Percentiles rank a stretch among this genome's conserved stretches.
Evolutionary conservation across 208 protist genomes (phyloP).

Genomic region (Spironucleus salmonicida): DNA sequence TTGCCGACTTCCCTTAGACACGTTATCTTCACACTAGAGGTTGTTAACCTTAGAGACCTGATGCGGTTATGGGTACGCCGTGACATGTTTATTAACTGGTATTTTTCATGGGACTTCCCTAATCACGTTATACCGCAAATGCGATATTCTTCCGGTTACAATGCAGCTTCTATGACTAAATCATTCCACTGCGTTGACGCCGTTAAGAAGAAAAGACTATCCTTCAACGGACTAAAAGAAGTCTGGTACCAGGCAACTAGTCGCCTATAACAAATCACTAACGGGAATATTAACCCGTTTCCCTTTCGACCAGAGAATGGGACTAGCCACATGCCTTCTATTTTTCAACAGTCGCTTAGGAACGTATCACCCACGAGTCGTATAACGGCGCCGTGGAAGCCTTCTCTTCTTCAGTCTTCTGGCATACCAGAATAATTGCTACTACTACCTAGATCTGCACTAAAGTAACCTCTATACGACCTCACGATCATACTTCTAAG

Average conservation of each 20-base stretch:
- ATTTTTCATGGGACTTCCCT: too few relatives aligned
- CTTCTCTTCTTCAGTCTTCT: constrained; percentile 58
- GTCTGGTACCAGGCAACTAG: constrained; percentile 39
- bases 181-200: constrained; percentile 43
- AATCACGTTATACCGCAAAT: too few relatives aligned
- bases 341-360: constrained; percentile 50
- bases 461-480: constrained; percentile 48
- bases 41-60: constrained; percentile 62
- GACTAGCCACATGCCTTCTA: constrained; percentile 1
- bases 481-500: constrained; percentile 47
- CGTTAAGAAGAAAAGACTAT: constrained; percentile 57
- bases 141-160: background rate
- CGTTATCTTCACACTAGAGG: constrained; percentile 59
- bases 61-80: constrained; percentile 45
- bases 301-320: constrained; percentile 43
- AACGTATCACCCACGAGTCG: constrained; percentile 53
- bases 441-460: constrained; percentile 60
- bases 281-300: constrained; percentile 54
- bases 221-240: too few relatives aligned
- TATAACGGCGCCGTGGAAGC: constrained; percentile 55
- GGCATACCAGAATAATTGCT: constrained; percentile 59
- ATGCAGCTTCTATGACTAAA: constrained; percentile 39
- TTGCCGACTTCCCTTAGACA: constrained; percentile 64
- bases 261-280: constrained; percentile 38
- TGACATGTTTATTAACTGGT: too few relatives aligned